Evolutionary conservation across 306 rosid genomes (phyloP).

Genomic region (Aeschynomene evenia): DNA sequence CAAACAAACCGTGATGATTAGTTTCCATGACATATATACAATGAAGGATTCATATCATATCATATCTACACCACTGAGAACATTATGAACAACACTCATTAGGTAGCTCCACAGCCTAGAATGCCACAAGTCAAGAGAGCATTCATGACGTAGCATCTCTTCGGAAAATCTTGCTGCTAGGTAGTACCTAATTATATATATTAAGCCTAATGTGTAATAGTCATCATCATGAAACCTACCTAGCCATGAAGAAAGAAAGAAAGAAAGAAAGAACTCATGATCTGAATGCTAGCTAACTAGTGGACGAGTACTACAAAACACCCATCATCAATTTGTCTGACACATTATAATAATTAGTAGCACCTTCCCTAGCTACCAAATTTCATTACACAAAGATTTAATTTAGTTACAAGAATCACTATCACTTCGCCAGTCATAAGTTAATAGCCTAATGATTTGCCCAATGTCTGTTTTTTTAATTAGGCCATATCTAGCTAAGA

Average conservation of each 20-base stretch:
- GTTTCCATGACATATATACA: not conserved
- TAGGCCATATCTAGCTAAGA: not conserved
- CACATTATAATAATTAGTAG: not conserved
- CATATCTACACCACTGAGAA: not conserved
- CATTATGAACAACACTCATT: slow-evolving; percentile 5
- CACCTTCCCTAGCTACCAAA: not conserved
- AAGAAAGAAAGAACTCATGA: too few relatives aligned
- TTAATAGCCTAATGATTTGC: not conserved
- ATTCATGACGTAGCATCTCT: slow-evolving; percentile 8
- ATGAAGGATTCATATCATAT: too few relatives aligned
- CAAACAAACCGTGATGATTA: not conserved
- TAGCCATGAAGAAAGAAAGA: too few relatives aligned
- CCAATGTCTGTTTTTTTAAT: too few relatives aligned
- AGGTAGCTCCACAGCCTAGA: slow-evolving; percentile 21
- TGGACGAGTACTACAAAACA: not conserved
- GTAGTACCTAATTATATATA: too few relatives aligned
- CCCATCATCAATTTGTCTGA: not conserved
- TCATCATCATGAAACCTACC: not conserved
- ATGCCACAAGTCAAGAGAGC: slow-evolving; percentile 15
- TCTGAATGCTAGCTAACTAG: not conserved
- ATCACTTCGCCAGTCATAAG: not conserved
- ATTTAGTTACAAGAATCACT: not conserved
- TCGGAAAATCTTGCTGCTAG: not conserved
- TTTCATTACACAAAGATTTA: not conserved
- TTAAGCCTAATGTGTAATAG: not conserved